These are phyloP conservation scores for Exophiala phaeomuriformis DNA, from an alignment of 2,329 filamentous ascomycete species.

Conservation along the genomic window DNA sequence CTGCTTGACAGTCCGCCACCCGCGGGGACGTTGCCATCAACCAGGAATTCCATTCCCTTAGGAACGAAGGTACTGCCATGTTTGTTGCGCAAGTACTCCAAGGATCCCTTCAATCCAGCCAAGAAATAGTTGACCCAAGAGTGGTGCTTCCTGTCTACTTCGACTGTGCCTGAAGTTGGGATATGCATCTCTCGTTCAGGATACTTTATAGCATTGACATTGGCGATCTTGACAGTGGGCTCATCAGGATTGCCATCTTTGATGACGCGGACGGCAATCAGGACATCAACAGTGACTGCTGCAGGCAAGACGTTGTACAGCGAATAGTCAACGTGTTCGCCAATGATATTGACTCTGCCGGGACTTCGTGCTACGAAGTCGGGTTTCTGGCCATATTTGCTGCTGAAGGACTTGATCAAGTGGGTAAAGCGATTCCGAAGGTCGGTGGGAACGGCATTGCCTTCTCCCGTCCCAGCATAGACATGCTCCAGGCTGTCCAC, in stretches of 20 bases:
- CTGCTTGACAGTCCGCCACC: constrained; percentile 90
- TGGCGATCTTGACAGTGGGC: constrained; percentile 67
- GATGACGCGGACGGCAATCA: constrained; percentile 66
- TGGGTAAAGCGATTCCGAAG: constrained; percentile 70
- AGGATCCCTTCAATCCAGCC: constrained; percentile 73
- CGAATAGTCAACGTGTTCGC: constrained; percentile 98
- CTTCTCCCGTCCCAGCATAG: constrained; percentile 36
- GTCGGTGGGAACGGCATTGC: constrained; percentile 64
- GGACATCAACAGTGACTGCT: constrained; percentile 83
- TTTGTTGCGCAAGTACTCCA: constrained; percentile 67
- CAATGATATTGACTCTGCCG: constrained; percentile 94
- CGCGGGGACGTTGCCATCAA: constrained; percentile 85
- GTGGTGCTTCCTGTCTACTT: constrained; percentile 75
- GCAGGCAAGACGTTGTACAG: constrained; percentile 94
- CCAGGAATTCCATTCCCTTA: constrained; percentile 74
- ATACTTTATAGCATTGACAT: constrained; percentile 70
- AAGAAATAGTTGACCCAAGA: constrained; percentile 99
- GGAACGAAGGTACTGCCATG: constrained; percentile 56
- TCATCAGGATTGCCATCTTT: constrained; percentile 40
- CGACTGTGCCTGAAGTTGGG: constrained; percentile 53
- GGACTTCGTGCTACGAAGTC: constrained; percentile 84
- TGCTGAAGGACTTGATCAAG: constrained; percentile 63
- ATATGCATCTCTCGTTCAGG: constrained; percentile 67
- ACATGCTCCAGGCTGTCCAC: constrained; percentile 26
- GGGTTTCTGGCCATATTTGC: constrained; percentile 60